A percentile compares a stretch with the other conserved stretches of the same genome.
These are phyloP conservation scores for Boletus calvinii DNA, from an alignment of 1,284 basidiomycete genomes.

Conservation along the genomic window DNA sequence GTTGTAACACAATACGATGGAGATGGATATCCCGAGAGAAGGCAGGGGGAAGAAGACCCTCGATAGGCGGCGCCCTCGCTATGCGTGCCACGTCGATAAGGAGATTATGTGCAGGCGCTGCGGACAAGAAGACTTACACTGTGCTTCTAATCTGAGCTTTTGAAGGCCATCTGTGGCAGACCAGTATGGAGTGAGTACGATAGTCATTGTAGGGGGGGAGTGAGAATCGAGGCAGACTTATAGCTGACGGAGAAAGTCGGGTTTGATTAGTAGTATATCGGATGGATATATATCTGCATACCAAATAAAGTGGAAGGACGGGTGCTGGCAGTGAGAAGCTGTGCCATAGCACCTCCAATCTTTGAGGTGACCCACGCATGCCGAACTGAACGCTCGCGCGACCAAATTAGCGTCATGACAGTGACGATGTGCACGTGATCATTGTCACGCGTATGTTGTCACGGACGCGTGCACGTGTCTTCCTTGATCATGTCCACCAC, in stretches of 20 bases:
- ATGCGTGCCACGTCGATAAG: neutral
- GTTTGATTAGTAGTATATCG: neutral
- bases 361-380: no score
- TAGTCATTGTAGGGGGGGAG: conserved; percentile 46
- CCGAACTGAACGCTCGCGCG: no score
- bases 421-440: conserved; percentile 17
- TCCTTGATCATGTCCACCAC: conserved; percentile 14
- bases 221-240: neutral
- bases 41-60: conserved; percentile 65
- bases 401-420: no score
- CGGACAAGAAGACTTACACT: conserved; percentile 44
- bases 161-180: conserved; percentile 56
- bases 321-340: conserved; percentile 4
- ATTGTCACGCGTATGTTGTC: conserved; percentile 23
- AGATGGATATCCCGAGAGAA: conserved; percentile 56
- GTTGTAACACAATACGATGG: conserved; percentile 62
- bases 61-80: conserved; percentile 50
- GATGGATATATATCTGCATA: conserved; percentile 3
- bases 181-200: conserved; percentile 69
- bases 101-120: neutral
- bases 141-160: conserved; percentile 59
- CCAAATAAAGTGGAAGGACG: conserved; percentile 7
- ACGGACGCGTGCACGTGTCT: conserved; percentile 16
- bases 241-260: conserved; percentile 18
- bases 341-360: neutral